Evolutionary conservation across 306 rosid species (phyloP).

Genomic region (Vigna radiata): DNA sequence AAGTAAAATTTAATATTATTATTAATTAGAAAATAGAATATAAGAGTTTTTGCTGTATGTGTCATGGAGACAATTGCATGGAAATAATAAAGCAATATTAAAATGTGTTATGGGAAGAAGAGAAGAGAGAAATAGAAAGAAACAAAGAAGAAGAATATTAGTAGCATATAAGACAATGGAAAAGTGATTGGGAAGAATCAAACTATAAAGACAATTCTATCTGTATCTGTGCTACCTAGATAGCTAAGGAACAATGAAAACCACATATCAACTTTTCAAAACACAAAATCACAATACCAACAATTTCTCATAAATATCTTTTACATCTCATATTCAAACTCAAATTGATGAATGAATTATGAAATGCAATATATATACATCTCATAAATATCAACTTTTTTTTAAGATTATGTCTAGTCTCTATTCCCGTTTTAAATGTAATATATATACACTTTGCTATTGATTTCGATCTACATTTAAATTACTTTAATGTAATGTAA

Average conservation of each 20-base stretch:
- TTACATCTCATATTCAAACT: too few species aligned
- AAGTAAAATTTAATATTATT: neutral
- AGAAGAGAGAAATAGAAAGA: conserved; percentile 1
- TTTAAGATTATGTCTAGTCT: too few species aligned
- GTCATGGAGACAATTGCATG: conserved; percentile 31
- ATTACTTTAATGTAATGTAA: too few species aligned
- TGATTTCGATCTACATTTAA: too few species aligned
- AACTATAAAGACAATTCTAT: conserved; percentile 38
- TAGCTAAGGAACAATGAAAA: conserved; percentile 36
- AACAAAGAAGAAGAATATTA: conserved; percentile 44
- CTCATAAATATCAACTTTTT: too few species aligned
- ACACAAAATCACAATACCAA: too few species aligned
- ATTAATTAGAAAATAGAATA: neutral
- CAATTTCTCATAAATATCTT: too few species aligned
- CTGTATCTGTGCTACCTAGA: conserved; percentile 10
- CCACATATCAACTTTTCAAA: neutral
- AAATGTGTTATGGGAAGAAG: neutral
- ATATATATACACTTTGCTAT: too few species aligned
- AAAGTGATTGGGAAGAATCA: conserved; percentile 42
- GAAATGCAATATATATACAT: too few species aligned
- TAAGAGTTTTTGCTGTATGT: neutral
- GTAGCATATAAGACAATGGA: conserved; percentile 19
- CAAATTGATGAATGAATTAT: conserved; percentile 46
- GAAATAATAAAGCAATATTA: neutral
- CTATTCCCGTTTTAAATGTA: too few species aligned